phyloP scores from a whole-genome alignment of 129 eudicot species.

The Kitagawia praeruptora region DNA sequence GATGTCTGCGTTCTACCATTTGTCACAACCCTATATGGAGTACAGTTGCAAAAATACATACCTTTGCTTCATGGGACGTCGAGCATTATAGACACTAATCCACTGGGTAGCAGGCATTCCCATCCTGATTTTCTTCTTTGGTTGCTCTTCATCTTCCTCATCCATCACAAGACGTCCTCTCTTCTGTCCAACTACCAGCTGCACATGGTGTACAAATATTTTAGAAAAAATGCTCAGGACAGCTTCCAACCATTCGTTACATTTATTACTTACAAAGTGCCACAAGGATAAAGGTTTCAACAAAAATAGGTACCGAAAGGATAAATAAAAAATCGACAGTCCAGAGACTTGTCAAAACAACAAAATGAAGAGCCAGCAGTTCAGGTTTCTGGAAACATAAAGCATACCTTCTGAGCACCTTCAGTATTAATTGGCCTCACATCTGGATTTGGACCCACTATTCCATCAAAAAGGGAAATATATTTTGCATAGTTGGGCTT shows the following conservation, averaged over 20 bases:
- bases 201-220: slow-evolving; percentile 10
- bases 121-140: slow-evolving; percentile 79
- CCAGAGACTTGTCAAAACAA: neutral
- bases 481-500: slow-evolving; percentile 79
- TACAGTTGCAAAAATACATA: neutral
- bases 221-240: neutral
- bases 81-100: slow-evolving; percentile 85
- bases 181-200: slow-evolving; percentile 81
- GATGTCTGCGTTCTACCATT: neutral
- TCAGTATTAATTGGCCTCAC: slow-evolving; percentile 77
- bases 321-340: neutral
- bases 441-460: slow-evolving; percentile 85
- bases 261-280: neutral
- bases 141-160: slow-evolving; percentile 71
- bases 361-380: neutral
- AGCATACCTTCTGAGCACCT: slow-evolving; percentile 79
- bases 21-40: neutral
- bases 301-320: neutral
- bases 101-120: slow-evolving; percentile 92
- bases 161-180: slow-evolving; percentile 64
- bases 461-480: slow-evolving; percentile 74
- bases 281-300: neutral
- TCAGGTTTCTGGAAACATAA: neutral
- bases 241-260: neutral
- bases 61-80: slow-evolving; percentile 93